phyloP scores from a whole-genome alignment of 2,329 filamentous ascomycete genomes.

The Blastomyces percursus region DNA sequence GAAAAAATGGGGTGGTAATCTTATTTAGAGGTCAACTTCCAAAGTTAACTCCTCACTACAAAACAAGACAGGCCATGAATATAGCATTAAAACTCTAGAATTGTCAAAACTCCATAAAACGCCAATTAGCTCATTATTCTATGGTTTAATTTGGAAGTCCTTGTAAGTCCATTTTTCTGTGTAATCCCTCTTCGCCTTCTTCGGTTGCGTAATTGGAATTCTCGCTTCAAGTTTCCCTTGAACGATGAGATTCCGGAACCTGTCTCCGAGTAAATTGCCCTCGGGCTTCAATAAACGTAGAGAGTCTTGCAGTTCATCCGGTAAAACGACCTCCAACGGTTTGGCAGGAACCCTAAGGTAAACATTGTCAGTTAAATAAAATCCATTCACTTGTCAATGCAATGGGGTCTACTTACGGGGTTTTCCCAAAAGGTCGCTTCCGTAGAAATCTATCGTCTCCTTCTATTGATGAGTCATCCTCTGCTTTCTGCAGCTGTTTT shows the following conservation, averaged over 20 bases:
- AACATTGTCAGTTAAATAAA: background rate
- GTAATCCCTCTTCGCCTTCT: constrained; percentile 66
- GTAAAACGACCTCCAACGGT: constrained; percentile 66
- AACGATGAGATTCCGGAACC: constrained; percentile 79
- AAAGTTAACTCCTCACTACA: background rate
- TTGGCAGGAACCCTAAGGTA: constrained; percentile 50
- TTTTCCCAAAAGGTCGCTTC: constrained; percentile 61
- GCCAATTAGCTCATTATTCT: background rate
- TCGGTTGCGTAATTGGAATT: constrained; percentile 65
- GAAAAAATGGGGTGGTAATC: no score
- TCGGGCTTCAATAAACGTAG: constrained; percentile 78
- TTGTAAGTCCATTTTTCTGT: constrained; percentile 99
- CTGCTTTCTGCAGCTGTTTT: constrained; percentile 22
- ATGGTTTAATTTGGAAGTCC: constrained; percentile 57
- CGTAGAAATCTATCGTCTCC: constrained; percentile 55
- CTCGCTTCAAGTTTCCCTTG: constrained; percentile 81
- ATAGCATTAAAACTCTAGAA: background rate
- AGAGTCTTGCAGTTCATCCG: constrained; percentile 74
- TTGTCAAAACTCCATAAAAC: background rate
- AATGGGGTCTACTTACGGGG: constrained; percentile 26
- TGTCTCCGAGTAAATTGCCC: constrained; percentile 85
- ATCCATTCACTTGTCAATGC: background rate
- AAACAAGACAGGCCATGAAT: background rate
- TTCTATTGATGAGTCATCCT: constrained; percentile 36
- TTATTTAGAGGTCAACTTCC: no score